Conservation (phyloP, 2,329 filamentous ascomycete genomes). For the Sphaerostilbella broomeana region DNA sequence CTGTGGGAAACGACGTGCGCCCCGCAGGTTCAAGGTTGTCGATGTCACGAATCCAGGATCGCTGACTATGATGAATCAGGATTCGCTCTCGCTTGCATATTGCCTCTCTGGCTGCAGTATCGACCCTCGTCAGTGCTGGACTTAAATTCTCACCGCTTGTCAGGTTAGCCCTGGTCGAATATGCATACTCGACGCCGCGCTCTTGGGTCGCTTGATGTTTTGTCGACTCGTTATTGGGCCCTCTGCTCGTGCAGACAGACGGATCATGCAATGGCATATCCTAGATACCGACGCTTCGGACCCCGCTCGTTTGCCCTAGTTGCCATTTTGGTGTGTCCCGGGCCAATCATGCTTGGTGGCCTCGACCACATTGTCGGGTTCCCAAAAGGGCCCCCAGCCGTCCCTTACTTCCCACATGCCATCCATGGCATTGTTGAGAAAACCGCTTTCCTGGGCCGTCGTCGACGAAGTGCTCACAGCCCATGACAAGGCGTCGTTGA, state of each 20-base stretch:
- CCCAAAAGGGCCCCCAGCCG: neutral
- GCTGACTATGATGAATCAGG: conserved; percentile 7
- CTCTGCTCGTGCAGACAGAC: too few relatives aligned
- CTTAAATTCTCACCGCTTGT: conserved; percentile 12
- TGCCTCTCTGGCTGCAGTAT: too few relatives aligned
- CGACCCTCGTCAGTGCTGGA: too few relatives aligned
- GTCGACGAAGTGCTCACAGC: neutral
- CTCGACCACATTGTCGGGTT: conserved; percentile 13
- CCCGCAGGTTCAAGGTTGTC: too few relatives aligned
- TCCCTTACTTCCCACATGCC: conserved; percentile 5
- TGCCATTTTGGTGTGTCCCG: conserved; percentile 5
- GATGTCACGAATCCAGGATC: too few relatives aligned
- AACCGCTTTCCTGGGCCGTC: neutral
- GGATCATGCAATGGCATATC: too few relatives aligned
- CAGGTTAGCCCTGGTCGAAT: neutral
- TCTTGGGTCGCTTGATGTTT: conserved; percentile 1
- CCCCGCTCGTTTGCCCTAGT: conserved; percentile 8
- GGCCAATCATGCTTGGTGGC: conserved; percentile 6
- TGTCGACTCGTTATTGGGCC: conserved; percentile 2
- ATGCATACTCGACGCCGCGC: neutral
- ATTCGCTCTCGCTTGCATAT: conserved; percentile 10
- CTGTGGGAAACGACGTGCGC: too few relatives aligned
- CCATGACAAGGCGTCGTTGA: too few relatives aligned
- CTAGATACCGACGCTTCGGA: conserved; percentile 3
- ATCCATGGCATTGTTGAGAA: neutral